These are phyloP conservation scores for Aaosphaeria arxii DNA, from an alignment of 2,329 filamentous ascomycete genomes.

Conservation along the genomic window DNA sequence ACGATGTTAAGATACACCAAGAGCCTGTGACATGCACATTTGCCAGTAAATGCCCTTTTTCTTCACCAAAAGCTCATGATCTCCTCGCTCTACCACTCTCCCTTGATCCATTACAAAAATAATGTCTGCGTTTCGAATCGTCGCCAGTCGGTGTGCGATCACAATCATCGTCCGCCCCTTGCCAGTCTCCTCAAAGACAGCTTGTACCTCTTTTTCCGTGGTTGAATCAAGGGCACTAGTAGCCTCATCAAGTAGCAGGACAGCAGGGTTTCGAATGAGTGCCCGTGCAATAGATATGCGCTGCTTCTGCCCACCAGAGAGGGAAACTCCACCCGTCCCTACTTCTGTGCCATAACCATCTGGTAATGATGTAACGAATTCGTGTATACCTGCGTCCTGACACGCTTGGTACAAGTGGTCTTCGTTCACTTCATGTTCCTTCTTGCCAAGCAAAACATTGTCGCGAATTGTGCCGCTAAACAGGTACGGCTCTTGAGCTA, in stretches of 20 bases:
- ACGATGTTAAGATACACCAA: not conserved
- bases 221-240: slow-evolving; percentile 62
- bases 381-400: slow-evolving; percentile 46
- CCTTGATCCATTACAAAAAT: slow-evolving; percentile 43
- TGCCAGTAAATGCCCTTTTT: slow-evolving; percentile 12
- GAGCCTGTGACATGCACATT: slow-evolving; percentile 2
- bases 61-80: slow-evolving; percentile 27
- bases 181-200: slow-evolving; percentile 59
- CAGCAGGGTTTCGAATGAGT: slow-evolving; percentile 58
- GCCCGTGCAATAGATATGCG: slow-evolving; percentile 71
- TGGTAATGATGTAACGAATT: slow-evolving; percentile 27
- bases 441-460: slow-evolving; percentile 48
- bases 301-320: slow-evolving; percentile 73
- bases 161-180: slow-evolving; percentile 42
- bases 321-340: slow-evolving; percentile 54
- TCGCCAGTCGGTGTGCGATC: slow-evolving; percentile 41
- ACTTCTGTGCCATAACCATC: slow-evolving; percentile 25
- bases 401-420: slow-evolving; percentile 55
- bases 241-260: slow-evolving; percentile 60
- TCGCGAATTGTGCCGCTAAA: slow-evolving; percentile 47
- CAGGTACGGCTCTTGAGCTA: slow-evolving; percentile 45
- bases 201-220: slow-evolving; percentile 65
- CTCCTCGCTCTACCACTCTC: slow-evolving; percentile 36
- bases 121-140: slow-evolving; percentile 35
- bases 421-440: slow-evolving; percentile 39